A percentile compares a stretch with the other conserved stretches of the same genome.
Conservation (phyloP, 176 grass and related monocot species). For the Alloteropsis semialata region DNA sequence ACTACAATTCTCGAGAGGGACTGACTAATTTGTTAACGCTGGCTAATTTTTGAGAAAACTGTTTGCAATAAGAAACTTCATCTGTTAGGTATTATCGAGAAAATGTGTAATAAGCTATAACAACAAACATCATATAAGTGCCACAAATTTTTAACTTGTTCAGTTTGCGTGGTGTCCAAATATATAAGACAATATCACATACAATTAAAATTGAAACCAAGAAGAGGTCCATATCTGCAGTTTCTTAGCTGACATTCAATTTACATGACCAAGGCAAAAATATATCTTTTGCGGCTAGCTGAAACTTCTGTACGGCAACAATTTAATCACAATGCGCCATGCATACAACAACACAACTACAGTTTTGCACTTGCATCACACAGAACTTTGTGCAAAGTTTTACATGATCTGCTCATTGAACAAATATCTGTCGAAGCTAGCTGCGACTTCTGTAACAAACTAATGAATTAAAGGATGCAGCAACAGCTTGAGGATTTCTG, state of each 20-base stretch:
- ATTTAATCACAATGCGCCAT: neutral
- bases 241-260: neutral
- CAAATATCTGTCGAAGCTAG: neutral
- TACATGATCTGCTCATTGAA: neutral
- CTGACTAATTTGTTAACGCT: neutral
- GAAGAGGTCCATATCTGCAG: neutral
- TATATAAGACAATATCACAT: neutral
- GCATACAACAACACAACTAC: constrained; percentile 8
- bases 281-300: neutral
- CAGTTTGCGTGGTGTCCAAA: neutral
- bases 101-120: neutral
- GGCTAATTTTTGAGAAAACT: neutral
- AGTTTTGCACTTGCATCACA: neutral
- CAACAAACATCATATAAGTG: neutral
- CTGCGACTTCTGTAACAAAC: neutral
- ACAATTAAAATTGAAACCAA: constrained; percentile 1
- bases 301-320: neutral
- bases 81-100: neutral
- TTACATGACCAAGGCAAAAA: neutral
- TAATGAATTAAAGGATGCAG: neutral
- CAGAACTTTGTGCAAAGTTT: neutral
- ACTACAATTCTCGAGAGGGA: neutral
- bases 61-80: neutral
- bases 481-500: neutral
- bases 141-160: neutral